Evolutionary conservation across 352 stramenopile genomes (phyloP).

Genomic region (Pythium myriotylum): DNA sequence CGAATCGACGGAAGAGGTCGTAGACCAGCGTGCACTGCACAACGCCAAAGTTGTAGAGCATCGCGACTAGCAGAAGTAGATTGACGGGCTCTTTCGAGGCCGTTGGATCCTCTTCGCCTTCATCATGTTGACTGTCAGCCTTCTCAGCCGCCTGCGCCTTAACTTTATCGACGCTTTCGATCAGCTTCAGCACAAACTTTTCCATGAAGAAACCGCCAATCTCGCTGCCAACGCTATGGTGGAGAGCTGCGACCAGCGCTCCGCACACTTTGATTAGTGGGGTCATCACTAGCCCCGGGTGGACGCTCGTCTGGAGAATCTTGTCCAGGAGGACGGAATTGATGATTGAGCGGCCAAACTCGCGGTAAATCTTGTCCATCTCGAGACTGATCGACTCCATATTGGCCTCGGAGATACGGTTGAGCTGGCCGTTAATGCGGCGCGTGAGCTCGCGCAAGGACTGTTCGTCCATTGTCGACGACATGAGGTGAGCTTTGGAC

Average conservation of each 20-base stretch:
- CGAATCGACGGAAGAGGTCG: constrained; percentile 85
- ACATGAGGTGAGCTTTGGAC: constrained; percentile 20
- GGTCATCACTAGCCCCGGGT: constrained; percentile 74
- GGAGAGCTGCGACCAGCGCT: constrained; percentile 69
- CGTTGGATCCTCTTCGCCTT: constrained; percentile 43
- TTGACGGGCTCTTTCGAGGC: constrained; percentile 75
- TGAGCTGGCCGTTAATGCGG: constrained; percentile 88
- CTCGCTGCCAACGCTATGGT: constrained; percentile 78
- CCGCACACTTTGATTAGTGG: constrained; percentile 76
- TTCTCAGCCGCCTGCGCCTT: constrained; percentile 15
- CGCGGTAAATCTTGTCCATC: constrained; percentile 81
- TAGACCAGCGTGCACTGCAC: constrained; percentile 91
- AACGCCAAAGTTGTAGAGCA: constrained; percentile 91
- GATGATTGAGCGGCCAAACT: constrained; percentile 67
- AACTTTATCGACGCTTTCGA: constrained; percentile 38
- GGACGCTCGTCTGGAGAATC: constrained; percentile 61
- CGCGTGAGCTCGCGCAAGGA: constrained; percentile 68
- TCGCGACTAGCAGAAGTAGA: constrained; percentile 84
- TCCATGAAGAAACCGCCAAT: constrained; percentile 84
- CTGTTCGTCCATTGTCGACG: constrained; percentile 76
- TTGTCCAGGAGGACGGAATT: constrained; percentile 77
- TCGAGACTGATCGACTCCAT: constrained; percentile 87
- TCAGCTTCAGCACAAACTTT: constrained; percentile 66
- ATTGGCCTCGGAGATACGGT: constrained; percentile 91
- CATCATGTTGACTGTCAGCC: constrained; percentile 19